A percentile compares a stretch with the other conserved stretches of the same genome.
phyloP scores from a whole-genome alignment of 2,329 filamentous ascomycete species.

The Phyllosticta citriasiana region DNA sequence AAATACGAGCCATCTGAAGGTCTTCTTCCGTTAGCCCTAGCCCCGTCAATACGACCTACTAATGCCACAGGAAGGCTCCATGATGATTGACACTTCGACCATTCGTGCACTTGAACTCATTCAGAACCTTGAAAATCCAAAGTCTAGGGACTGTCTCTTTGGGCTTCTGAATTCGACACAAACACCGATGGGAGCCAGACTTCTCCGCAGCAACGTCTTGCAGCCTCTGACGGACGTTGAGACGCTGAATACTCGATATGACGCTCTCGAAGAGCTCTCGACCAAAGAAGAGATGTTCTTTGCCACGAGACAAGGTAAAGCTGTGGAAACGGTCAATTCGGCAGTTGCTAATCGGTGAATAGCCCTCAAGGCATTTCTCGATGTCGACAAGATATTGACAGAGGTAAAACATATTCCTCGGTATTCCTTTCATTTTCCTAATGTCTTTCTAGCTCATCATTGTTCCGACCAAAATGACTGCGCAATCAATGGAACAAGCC shows the following conservation, averaged over 20 bases:
- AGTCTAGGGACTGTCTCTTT: slow-evolving; percentile 73
- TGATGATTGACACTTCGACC: slow-evolving; percentile 91
- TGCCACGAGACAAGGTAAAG: slow-evolving; percentile 53
- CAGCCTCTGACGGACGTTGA: slow-evolving; percentile 70
- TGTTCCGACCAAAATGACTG: slow-evolving; percentile 54
- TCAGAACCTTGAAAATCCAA: slow-evolving; percentile 69
- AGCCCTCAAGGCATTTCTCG: slow-evolving; percentile 66
- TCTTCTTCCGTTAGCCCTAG: too few species aligned
- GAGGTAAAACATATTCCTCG: slow-evolving; percentile 38
- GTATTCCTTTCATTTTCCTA: slow-evolving; percentile 15
- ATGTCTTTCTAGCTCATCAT: slow-evolving; percentile 54
- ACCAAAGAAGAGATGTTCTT: slow-evolving; percentile 79
- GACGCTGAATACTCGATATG: slow-evolving; percentile 63
- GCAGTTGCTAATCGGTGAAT: slow-evolving; percentile 4
- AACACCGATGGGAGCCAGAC: slow-evolving; percentile 79
- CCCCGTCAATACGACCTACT: too few species aligned
- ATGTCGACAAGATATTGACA: slow-evolving; percentile 71
- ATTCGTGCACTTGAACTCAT: slow-evolving; percentile 82
- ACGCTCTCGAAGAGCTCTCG: slow-evolving; percentile 74
- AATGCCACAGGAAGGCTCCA: slow-evolving; percentile 47
- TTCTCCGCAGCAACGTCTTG: slow-evolving; percentile 75
- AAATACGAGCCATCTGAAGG: slow-evolving; percentile 73
- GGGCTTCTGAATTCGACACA: slow-evolving; percentile 75
- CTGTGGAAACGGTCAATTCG: neutral
- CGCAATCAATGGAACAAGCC: slow-evolving; percentile 65